These are phyloP conservation scores for Picochlorum sp. DNA, from an alignment of 139 green algal species.

Conservation along the genomic window DNA sequence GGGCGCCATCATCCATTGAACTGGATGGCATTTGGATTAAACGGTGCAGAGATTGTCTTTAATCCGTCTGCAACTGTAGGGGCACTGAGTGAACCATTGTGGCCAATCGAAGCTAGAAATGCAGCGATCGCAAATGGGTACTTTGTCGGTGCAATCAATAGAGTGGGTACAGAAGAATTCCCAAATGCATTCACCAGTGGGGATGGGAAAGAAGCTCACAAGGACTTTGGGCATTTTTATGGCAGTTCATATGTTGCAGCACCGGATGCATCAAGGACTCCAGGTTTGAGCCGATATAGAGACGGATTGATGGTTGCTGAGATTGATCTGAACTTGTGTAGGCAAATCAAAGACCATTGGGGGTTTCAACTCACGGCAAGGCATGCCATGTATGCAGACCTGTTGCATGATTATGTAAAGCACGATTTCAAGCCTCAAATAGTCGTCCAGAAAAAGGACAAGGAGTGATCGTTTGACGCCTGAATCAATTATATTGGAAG, in stretches of 20 bases:
- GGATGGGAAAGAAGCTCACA: slow-evolving; percentile 82
- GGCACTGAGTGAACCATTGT: slow-evolving; percentile 79
- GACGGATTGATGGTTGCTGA: slow-evolving; percentile 87
- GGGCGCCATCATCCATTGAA: slow-evolving; percentile 95
- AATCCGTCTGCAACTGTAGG: slow-evolving; percentile 94
- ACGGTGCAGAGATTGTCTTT: slow-evolving; percentile 96
- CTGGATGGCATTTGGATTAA: slow-evolving; percentile 90
- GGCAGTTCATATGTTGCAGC: slow-evolving; percentile 87
- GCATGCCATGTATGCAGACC: slow-evolving; percentile 82
- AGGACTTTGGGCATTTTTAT: slow-evolving; percentile 89
- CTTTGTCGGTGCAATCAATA: slow-evolving; percentile 79
- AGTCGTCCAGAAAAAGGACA: slow-evolving; percentile 25
- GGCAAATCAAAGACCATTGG: slow-evolving; percentile 88
- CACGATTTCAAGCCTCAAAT: slow-evolving; percentile 79
- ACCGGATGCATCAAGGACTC: slow-evolving; percentile 79
- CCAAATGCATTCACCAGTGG: slow-evolving; percentile 89
- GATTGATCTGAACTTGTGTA: slow-evolving; percentile 87
- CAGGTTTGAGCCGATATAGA: slow-evolving; percentile 52
- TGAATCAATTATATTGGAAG: too few species aligned
- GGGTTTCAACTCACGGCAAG: slow-evolving; percentile 87
- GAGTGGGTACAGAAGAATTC: slow-evolving; percentile 89
- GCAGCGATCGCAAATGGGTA: slow-evolving; percentile 82
- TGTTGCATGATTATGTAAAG: slow-evolving; percentile 57
- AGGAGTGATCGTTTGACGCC: too few species aligned
- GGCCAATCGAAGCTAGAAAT: slow-evolving; percentile 78